Conservation (phyloP, 2,329 filamentous ascomycete species). For the Colletotrichum lentis region DNA sequence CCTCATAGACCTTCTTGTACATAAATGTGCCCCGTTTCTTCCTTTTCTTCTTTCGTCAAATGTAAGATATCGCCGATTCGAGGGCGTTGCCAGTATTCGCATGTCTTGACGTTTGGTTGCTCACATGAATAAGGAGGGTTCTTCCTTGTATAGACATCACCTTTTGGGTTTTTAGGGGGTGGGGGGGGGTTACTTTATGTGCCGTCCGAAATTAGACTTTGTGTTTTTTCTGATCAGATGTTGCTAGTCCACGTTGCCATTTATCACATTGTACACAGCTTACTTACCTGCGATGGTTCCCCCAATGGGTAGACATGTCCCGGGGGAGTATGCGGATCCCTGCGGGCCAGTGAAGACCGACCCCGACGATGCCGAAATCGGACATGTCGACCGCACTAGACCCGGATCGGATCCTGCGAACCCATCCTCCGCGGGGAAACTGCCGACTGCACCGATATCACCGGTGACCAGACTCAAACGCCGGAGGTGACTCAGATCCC, state of each 20-base stretch:
- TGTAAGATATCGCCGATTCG: slow-evolving; percentile 25
- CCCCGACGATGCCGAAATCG: slow-evolving; percentile 8
- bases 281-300: too few relatives aligned
- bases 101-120: not conserved
- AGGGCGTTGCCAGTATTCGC: not conserved
- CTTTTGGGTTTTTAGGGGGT: not conserved
- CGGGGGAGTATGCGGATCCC: not conserved
- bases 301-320: not conserved
- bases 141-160: slow-evolving; percentile 1
- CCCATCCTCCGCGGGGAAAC: slow-evolving; percentile 1
- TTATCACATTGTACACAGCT: too few relatives aligned
- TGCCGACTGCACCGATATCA: too few relatives aligned
- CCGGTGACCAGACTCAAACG: slow-evolving; percentile 10
- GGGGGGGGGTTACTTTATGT: not conserved
- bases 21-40: slow-evolving; percentile 4
- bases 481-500: slow-evolving; percentile 15
- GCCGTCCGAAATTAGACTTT: slow-evolving; percentile 9
- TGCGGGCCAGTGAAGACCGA: not conserved
- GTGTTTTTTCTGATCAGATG: not conserved
- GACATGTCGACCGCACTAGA: slow-evolving; percentile 15
- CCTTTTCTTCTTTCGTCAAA: not conserved
- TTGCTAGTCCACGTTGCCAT: not conserved
- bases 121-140: slow-evolving; percentile 15
- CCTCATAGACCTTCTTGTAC: slow-evolving; percentile 19
- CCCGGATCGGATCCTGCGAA: slow-evolving; percentile 2